phyloP scores from a whole-genome alignment of 805 yeast species.

The Wickerhamiella slavikovae region DNA sequence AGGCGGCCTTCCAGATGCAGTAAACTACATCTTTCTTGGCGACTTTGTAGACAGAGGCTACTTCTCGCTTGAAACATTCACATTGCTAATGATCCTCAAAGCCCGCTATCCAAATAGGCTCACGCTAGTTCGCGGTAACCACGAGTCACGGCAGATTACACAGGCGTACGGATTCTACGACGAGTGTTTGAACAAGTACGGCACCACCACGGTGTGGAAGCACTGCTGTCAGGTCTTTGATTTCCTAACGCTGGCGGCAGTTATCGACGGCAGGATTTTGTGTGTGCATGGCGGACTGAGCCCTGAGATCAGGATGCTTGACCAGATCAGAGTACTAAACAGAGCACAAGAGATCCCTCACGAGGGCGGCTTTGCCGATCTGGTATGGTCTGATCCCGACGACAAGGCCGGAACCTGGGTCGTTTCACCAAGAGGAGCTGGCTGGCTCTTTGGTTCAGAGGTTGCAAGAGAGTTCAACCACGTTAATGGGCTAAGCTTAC shows the following conservation, averaged over 20 bases:
- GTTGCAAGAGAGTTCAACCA: constrained; percentile 93
- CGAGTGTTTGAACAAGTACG: constrained; percentile 83
- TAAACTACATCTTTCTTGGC: constrained; percentile 73
- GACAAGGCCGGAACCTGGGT: constrained; percentile 91
- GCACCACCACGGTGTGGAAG: constrained; percentile 89
- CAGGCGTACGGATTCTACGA: constrained; percentile 97
- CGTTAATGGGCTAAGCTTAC: constrained; percentile 68
- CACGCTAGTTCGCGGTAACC: constrained; percentile 92
- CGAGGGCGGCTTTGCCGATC: constrained; percentile 95
- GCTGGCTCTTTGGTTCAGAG: constrained; percentile 89
- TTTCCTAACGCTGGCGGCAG: constrained; percentile 82
- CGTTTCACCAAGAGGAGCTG: constrained; percentile 94
- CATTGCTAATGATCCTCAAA: constrained; percentile 79
- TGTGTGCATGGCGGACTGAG: constrained; percentile 97
- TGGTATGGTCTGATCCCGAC: constrained; percentile 97
- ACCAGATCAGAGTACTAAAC: constrained; percentile 81
- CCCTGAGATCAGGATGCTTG: constrained; percentile 93
- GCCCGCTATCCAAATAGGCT: constrained; percentile 70
- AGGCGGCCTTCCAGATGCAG: constrained; percentile 73
- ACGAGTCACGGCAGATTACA: constrained; percentile 93
- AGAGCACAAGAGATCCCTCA: constrained; percentile 98
- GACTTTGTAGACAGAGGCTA: constrained; percentile 98
- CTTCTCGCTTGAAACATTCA: constrained; percentile 83
- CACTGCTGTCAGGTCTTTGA: constrained; percentile 93
- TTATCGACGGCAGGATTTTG: constrained; percentile 79